Base-by-base conservation (phyloP, 148 eudicot genomes). In the Fagopyrum homotropicum region DNA sequence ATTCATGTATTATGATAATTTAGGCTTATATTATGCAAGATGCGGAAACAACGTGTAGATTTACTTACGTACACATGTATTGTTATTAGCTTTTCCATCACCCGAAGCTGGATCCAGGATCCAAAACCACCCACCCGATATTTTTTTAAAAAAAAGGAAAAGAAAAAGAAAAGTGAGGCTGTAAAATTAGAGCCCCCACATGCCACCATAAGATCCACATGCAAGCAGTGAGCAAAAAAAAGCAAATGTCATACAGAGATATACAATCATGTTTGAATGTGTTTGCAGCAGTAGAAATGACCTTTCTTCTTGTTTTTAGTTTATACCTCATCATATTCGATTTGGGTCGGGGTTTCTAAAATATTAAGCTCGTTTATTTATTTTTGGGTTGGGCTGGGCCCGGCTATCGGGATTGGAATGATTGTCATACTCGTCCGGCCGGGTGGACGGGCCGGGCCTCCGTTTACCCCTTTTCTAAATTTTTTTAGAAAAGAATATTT, bases 181-280 rank as follows among this genome's bases (percentile, higher is more conserved):
- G 68, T 61, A 61, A 60, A 60, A 43, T 61, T 61, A 35, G 68
- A 61, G 22, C 68, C 68, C 68, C 68, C 68, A 61, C 68, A 22
- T 35, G 40, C 40, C 40, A 35, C 40, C 40, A 35, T 35, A 0
- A 35, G 40, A 35, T 61, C 29, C 68, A 61, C 68, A 61, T 61
- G 68, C 68, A 61, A 61, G 68, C 66, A 26, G 43, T 26, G 43
- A 26, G 44, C 68, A 60, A 6, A 61, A 22, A 61, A 61, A 61
- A 17, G 66, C 66, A 22, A 22, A 1, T 57, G 60, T 26, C 60
- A 55, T 15, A 52, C 4, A 10, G n/a, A 12, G 56, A 51, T 11
- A 51, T 19, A 57, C 29, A 57, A 57, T 19, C 10, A 57, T 57
- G 63, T 57, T 22, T 57, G 57, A 52, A 52, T 52, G 57, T 52